phyloP scores from a whole-genome alignment of 441 rosid genomes.

The Syzygium syzygioides region DNA sequence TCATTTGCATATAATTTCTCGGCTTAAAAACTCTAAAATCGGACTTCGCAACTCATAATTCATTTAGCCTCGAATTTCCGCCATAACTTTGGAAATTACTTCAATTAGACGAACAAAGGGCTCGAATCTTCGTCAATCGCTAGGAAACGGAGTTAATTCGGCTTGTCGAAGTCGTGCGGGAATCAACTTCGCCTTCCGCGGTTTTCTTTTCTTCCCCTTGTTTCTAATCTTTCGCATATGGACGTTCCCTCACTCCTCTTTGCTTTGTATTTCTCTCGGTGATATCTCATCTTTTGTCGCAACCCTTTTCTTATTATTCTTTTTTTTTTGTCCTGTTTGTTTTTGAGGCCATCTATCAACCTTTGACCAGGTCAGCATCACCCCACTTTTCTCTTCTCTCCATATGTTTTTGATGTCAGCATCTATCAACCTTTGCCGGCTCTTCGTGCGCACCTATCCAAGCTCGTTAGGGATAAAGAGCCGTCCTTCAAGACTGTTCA shows the following conservation, averaged over 20 bases:
- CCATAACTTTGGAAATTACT: not conserved
- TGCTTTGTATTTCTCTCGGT: too few relatives aligned
- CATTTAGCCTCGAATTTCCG: not conserved
- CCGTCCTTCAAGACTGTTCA: too few relatives aligned
- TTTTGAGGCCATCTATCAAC: not conserved
- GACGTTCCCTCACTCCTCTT: not conserved
- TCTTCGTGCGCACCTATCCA: too few relatives aligned
- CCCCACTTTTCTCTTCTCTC: not conserved
- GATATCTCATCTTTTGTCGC: not conserved
- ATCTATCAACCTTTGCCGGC: too few relatives aligned
- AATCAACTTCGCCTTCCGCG: too few relatives aligned
- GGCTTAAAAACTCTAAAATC: not conserved
- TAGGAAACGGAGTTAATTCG: too few relatives aligned
- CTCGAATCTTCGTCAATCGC: too few relatives aligned
- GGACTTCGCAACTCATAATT: not conserved
- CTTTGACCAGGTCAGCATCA: not conserved
- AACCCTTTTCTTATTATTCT: not conserved
- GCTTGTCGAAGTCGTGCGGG: too few relatives aligned
- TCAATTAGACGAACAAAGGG: too few relatives aligned
- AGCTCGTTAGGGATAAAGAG: too few relatives aligned
- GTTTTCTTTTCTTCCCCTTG: not conserved
- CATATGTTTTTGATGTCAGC: not conserved
- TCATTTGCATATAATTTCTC: not conserved
- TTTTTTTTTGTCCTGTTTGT: not conserved
- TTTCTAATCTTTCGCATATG: not conserved